phyloP scores from a whole-genome alignment of 2,329 filamentous ascomycete genomes.

The Hortaea werneckii region DNA sequence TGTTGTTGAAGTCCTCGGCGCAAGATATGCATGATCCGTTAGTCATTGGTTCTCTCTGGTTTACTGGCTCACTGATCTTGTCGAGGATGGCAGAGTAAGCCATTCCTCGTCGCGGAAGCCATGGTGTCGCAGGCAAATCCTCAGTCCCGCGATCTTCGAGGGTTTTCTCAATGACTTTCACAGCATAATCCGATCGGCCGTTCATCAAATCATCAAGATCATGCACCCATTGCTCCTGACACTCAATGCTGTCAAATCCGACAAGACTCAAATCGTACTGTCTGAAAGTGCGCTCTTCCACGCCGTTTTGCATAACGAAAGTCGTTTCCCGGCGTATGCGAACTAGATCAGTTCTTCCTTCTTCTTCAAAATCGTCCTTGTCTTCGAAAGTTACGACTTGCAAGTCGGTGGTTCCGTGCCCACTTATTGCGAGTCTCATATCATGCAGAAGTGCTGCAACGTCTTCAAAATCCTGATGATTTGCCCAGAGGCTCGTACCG shows the following conservation, averaged over 20 bases:
- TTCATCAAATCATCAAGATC: background rate
- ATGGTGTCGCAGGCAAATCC: background rate
- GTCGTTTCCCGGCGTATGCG: background rate
- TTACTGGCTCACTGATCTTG: background rate
- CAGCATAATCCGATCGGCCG: background rate
- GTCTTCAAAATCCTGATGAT: background rate
- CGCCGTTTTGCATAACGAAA: background rate
- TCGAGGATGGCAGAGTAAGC: background rate
- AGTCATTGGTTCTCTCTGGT: background rate
- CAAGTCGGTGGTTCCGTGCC: background rate
- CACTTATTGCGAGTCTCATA: background rate
- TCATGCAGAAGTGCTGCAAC: background rate
- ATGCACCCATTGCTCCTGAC: constrained; percentile 4
- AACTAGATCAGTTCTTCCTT: too few species aligned
- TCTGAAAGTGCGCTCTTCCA: background rate
- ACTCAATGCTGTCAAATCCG: background rate
- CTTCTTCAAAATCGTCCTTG: background rate
- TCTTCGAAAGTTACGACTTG: background rate
- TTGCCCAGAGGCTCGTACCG: background rate
- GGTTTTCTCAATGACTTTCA: background rate
- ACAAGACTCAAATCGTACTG: background rate
- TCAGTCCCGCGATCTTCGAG: background rate
- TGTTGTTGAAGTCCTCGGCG: background rate
- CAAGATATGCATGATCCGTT: background rate
- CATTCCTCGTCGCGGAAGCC: background rate